A percentile compares a stretch with the other conserved stretches of the same genome.
Evolutionary conservation across 495 filamentous ascomycete genomes (phyloP).

Genomic region (Neurospora sp.): DNA sequence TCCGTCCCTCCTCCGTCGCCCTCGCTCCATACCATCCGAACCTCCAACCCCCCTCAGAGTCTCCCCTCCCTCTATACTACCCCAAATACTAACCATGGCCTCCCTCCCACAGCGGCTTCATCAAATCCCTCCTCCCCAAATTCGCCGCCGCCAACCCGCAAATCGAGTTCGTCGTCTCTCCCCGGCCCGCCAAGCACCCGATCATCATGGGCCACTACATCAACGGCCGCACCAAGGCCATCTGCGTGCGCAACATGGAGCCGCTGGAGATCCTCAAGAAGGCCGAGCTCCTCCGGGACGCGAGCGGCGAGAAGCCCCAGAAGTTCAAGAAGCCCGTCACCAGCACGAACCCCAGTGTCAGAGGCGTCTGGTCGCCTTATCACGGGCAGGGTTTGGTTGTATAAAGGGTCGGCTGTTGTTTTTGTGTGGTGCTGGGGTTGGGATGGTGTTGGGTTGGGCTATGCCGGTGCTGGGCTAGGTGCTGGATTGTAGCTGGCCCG

Average conservation of each 20-base stretch:
- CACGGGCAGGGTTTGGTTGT: slow-evolving; percentile 54
- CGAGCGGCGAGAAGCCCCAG: slow-evolving; percentile 76
- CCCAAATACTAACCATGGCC: background rate
- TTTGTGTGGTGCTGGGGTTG: no score
- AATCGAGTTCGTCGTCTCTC: slow-evolving; percentile 83
- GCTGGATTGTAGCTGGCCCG: background rate
- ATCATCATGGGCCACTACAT: slow-evolving; percentile 78
- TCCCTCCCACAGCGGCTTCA: slow-evolving; percentile 51
- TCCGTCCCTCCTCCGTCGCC: background rate
- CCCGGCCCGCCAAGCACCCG: slow-evolving; percentile 77
- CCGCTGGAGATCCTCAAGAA: slow-evolving; percentile 73
- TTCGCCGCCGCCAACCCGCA: slow-evolving; percentile 78
- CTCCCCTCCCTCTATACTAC: background rate
- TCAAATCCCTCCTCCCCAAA: slow-evolving; percentile 58
- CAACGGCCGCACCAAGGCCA: slow-evolving; percentile 75
- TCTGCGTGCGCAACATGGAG: slow-evolving; percentile 83
- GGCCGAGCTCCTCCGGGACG: slow-evolving; percentile 65
- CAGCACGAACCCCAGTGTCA: slow-evolving; percentile 82
- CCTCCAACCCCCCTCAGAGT: background rate
- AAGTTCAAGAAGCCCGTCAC: slow-evolving; percentile 69
- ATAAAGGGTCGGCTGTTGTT: background rate
- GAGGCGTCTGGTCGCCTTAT: slow-evolving; percentile 90
- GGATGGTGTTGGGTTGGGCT: no score
- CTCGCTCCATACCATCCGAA: background rate
- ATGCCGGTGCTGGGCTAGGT: background rate